Conservation (phyloP, 106 monocot genomes). For the Dendrobium officinale region DNA sequence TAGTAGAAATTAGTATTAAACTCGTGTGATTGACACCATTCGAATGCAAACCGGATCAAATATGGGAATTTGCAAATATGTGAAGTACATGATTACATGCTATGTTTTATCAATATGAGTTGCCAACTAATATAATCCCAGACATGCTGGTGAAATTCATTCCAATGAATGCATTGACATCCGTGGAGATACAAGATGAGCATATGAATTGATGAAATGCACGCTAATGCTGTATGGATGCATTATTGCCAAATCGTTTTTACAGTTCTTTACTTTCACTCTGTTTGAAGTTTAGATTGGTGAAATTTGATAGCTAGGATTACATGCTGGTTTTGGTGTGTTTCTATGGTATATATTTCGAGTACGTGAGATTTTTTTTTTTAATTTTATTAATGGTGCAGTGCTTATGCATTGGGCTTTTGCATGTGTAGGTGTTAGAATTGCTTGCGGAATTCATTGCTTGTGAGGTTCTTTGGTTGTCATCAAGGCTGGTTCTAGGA, state of each 20-base stretch:
- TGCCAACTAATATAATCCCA: background rate
- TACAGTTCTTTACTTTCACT: background rate
- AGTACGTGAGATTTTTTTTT: too few species aligned
- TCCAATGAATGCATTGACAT: background rate
- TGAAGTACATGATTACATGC: background rate
- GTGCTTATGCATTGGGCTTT: too few species aligned
- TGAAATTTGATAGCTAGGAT: background rate
- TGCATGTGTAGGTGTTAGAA: too few species aligned
- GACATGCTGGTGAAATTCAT: background rate
- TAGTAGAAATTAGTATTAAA: background rate
- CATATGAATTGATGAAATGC: background rate
- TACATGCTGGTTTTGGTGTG: background rate
- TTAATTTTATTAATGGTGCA: too few species aligned
- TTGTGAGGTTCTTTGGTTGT: too few species aligned
- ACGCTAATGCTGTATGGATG: background rate
- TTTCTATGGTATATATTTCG: background rate
- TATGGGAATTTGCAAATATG: background rate
- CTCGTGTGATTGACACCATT: background rate
- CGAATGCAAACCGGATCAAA: background rate
- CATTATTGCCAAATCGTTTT: background rate
- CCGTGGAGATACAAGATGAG: background rate
- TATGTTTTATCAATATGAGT: background rate
- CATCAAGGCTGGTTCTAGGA: too few species aligned
- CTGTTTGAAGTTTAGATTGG: background rate
- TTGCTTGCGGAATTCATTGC: too few species aligned